phyloP scores from a whole-genome alignment of 2,329 filamentous ascomycete species.

The Botrytis fragariae region DNA sequence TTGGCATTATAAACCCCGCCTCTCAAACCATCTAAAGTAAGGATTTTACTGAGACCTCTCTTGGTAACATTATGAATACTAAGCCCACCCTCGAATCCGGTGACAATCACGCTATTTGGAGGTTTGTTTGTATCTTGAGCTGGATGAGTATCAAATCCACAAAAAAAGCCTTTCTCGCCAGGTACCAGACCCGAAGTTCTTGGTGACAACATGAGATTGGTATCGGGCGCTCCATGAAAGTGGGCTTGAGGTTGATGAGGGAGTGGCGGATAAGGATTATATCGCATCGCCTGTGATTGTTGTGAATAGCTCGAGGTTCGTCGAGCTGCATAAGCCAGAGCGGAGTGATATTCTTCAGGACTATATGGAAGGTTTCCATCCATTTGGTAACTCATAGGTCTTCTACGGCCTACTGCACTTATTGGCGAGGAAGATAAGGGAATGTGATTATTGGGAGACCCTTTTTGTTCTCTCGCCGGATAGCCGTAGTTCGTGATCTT shows the following conservation, averaged over 20 bases:
- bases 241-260: slow-evolving; percentile 75
- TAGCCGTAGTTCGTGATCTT: slow-evolving; percentile 33
- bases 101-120: slow-evolving; percentile 65
- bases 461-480: slow-evolving; percentile 36
- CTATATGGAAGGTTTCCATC: slow-evolving; percentile 31
- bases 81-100: slow-evolving; percentile 77
- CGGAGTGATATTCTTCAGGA: slow-evolving; percentile 51
- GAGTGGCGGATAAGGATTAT: slow-evolving; percentile 58
- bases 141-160: slow-evolving; percentile 73
- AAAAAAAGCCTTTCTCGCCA: slow-evolving; percentile 71
- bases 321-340: slow-evolving; percentile 43
- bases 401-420: slow-evolving; percentile 41
- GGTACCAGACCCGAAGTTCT: slow-evolving; percentile 55
- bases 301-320: slow-evolving; percentile 55
- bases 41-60: slow-evolving; percentile 66
- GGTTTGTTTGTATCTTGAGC: slow-evolving; percentile 34
- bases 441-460: slow-evolving; percentile 28
- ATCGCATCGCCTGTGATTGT: slow-evolving; percentile 41
- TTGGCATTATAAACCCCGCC: slow-evolving; percentile 81
- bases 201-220: slow-evolving; percentile 58
- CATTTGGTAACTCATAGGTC: slow-evolving; percentile 54
- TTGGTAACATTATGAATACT: slow-evolving; percentile 73
- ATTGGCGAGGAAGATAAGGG: slow-evolving; percentile 38
- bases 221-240: slow-evolving; percentile 72
- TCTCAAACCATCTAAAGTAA: slow-evolving; percentile 70